phyloP scores from a whole-genome alignment of 345 rosid genomes.

The Aegle marmelos region DNA sequence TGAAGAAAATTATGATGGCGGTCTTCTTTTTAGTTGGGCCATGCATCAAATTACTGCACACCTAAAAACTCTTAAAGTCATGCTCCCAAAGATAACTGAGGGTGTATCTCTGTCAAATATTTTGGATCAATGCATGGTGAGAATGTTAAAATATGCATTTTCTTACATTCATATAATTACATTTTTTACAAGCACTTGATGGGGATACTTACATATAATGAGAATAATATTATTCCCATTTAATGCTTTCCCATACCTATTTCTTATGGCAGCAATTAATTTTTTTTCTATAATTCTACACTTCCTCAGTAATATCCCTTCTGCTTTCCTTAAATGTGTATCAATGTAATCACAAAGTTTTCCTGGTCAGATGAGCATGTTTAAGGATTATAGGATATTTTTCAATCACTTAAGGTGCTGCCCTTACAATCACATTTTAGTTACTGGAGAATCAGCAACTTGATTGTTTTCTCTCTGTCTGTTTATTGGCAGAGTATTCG shows the following conservation, averaged over 20 bases:
- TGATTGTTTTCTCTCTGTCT: neutral
- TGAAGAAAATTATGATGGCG: conserved; percentile 92
- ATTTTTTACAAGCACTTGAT: conserved; percentile 11
- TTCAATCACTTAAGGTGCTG: neutral
- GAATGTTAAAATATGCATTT: neutral
- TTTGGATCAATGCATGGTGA: conserved; percentile 66
- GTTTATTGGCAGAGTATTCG: neutral
- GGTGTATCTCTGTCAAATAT: conserved; percentile 94
- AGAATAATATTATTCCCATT: neutral
- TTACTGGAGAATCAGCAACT: neutral
- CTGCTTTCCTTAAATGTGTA: neutral
- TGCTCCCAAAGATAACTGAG: conserved; percentile 96
- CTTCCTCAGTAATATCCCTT: too few relatives aligned
- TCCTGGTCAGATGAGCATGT: neutral
- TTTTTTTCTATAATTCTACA: too few relatives aligned
- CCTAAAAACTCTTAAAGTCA: conserved; percentile 85
- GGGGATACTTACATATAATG: neutral
- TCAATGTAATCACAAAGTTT: neutral
- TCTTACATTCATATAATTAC: neutral
- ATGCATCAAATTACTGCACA: conserved; percentile 98
- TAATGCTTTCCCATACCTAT: too few relatives aligned
- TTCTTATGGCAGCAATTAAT: too few relatives aligned
- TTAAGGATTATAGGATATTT: neutral
- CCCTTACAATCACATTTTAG: neutral
- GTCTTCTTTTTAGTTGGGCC: conserved; percentile 95